A percentile compares a stretch with the other conserved stretches of the same genome.
Evolutionary conservation across 441 rosid genomes (phyloP).

Genomic region (Gossypium laxum): DNA sequence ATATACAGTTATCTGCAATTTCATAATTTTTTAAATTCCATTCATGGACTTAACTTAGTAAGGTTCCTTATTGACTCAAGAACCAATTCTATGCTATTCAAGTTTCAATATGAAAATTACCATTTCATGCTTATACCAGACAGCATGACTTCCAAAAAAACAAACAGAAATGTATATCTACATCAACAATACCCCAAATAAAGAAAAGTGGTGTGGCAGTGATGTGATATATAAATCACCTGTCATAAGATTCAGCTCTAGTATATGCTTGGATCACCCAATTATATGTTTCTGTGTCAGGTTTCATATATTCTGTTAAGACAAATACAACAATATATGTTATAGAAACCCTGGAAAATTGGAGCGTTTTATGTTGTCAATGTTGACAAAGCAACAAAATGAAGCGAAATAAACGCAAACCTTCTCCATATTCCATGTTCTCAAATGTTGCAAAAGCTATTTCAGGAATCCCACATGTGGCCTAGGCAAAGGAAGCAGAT

Average conservation of each 20-base stretch:
- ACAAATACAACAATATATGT: slow-evolving; percentile 18
- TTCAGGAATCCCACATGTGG: slow-evolving; percentile 89
- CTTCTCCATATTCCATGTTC: slow-evolving; percentile 98
- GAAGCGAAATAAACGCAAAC: slow-evolving; percentile 33
- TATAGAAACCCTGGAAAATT: slow-evolving; percentile 8
- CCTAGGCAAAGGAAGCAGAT: slow-evolving; percentile 37
- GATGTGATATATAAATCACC: slow-evolving; percentile 33
- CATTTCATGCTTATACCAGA: neutral
- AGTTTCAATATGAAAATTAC: neutral
- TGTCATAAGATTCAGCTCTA: slow-evolving; percentile 88
- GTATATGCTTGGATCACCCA: slow-evolving; percentile 97
- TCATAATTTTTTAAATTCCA: neutral
- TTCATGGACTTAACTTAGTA: neutral
- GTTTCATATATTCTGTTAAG: slow-evolving; percentile 72
- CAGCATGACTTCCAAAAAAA: neutral
- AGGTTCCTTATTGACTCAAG: neutral
- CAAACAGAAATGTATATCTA: neutral
- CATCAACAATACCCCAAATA: neutral
- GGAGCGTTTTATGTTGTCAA: neutral
- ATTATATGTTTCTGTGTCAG: slow-evolving; percentile 85
- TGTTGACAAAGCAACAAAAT: neutral
- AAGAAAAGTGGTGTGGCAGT: neutral
- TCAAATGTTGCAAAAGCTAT: slow-evolving; percentile 82
- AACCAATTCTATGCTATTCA: neutral
- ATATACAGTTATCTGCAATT: neutral